Conservation (phyloP, 805 yeast genomes). For the Pichia ethanolica region DNA sequence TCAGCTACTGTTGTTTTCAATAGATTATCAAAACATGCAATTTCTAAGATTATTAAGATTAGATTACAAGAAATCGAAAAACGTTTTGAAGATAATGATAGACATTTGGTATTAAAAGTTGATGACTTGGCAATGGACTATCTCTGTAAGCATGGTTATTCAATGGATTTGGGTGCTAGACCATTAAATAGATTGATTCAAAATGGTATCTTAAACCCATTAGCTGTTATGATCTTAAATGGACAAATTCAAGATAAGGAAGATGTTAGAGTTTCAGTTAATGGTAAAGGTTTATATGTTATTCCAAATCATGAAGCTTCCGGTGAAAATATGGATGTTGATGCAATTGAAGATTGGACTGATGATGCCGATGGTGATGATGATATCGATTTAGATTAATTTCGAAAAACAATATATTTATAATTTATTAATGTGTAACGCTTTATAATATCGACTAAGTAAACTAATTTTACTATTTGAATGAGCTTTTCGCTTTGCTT, state of each 20-base stretch:
- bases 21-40: constrained; percentile 84
- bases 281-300: constrained; percentile 64
- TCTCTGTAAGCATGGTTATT: constrained; percentile 80
- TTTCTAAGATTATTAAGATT: constrained; percentile 82
- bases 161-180: constrained; percentile 92
- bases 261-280: constrained; percentile 55
- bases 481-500: no score
- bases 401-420: background rate
- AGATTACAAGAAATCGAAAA: constrained; percentile 78
- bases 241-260: constrained; percentile 89
- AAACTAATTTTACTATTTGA: background rate
- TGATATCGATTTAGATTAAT: constrained; percentile 24
- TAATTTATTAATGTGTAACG: background rate
- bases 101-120: constrained; percentile 64
- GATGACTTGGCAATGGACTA: constrained; percentile 72
- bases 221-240: constrained; percentile 82
- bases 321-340: constrained; percentile 44
- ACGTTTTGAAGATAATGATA: constrained; percentile 80
- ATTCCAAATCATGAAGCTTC: constrained; percentile 75
- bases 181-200: constrained; percentile 92
- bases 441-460: background rate
- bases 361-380: constrained; percentile 54
- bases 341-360: constrained; percentile 52
- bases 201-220: constrained; percentile 72
- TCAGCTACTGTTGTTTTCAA: constrained; percentile 90